phyloP scores from a whole-genome alignment of 331 rosid genomes.

The Malus hybrid region DNA sequence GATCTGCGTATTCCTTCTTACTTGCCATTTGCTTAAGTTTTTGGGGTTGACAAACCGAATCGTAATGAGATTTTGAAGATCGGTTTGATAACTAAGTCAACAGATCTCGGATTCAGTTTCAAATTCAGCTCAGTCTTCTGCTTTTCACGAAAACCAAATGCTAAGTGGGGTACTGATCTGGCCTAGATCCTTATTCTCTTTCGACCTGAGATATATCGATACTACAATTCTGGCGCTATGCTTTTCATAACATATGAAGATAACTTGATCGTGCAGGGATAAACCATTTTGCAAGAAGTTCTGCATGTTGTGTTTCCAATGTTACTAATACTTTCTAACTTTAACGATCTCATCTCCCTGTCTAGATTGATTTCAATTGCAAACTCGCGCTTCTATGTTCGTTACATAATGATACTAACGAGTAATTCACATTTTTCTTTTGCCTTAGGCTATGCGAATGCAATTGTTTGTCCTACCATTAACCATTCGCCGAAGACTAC shows the following conservation, averaged over 20 bases:
- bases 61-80: not conserved
- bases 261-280: too few relatives aligned
- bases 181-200: not conserved
- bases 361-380: not conserved
- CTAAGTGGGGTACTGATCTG: not conserved
- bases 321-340: not conserved
- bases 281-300: not conserved
- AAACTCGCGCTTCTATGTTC: not conserved
- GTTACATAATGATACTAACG: not conserved
- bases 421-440: slow-evolving; percentile 1
- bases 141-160: not conserved
- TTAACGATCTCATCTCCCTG: too few relatives aligned
- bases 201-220: not conserved
- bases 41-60: not conserved
- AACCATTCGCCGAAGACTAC: slow-evolving; percentile 37
- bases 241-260: too few relatives aligned
- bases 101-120: not conserved
- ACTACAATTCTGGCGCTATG: not conserved
- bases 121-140: not conserved
- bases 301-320: not conserved
- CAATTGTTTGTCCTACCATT: slow-evolving; percentile 40
- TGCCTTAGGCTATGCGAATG: slow-evolving; percentile 54
- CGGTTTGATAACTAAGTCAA: not conserved
- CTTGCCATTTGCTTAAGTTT: not conserved
- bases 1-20: not conserved